Base-by-base conservation (phyloP, 2,329 filamentous ascomycete genomes). In the Huntiella bhutanensis region DNA sequence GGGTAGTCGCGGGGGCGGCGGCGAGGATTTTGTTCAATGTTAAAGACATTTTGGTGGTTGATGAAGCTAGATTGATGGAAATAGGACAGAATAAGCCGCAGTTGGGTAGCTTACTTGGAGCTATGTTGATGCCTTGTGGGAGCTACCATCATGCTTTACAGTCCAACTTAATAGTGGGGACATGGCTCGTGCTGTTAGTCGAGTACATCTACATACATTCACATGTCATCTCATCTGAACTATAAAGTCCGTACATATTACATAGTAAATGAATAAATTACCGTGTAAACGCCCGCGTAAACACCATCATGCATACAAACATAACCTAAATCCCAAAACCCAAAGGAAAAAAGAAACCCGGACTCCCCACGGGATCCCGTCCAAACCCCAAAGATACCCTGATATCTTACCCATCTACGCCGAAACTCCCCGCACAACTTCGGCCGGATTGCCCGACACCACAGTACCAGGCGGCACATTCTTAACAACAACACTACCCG, bases 401-500 rank as follows among this genome's bases (percentile, higher is more conserved):
- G 7, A 19, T 19, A 19, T 19, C 17, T 4, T 4, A 19, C 17
- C 15, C 11, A 32, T 35, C 28, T 42, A 51, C 3, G 39, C 45
- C 28, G 49, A 45, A 10, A 42, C 46, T 10, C 64, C 67, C 35
- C 66, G 64, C 33, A 67, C 59, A 42, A 82, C 65, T 45, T 68
- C 68, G 4, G 77, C 78, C 8, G 80, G 80, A 53, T 83, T 83
- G 7, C 80, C 80, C 36, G 72, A 77, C 11, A 77, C 77, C 45
- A 82, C 68, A n/a, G 70, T 75, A 52, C 77, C 82, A 3, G 72
- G 72, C 1, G 76, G 73, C 8, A 84, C 73, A 61, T 81, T 70
- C 66, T 80, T 88, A 1, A 83, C 87, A 16, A 94, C 86, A 34
- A 94, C 78, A 54, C 81, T 82, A 11, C 82, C 85, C 5, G 87